Base-by-base conservation (phyloP, 2,329 filamentous ascomycete genomes). In the Cercospora zeae-maydis region DNA sequence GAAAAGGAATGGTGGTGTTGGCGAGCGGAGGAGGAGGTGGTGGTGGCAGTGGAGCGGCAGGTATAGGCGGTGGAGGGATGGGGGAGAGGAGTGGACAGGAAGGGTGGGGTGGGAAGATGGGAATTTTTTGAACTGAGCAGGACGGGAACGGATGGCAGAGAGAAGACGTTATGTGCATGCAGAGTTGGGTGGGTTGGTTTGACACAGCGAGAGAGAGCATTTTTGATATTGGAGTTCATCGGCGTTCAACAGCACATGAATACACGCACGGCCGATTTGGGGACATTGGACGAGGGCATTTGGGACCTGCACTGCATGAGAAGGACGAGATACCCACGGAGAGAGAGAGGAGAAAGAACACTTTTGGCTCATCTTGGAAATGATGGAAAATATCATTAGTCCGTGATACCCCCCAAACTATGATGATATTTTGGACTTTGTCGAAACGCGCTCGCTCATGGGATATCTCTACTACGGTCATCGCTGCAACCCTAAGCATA, bases 51-150 rank as follows among this genome's bases (percentile, higher is more conserved):
- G 54, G 53, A 13, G 16, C 10, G 16, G 30, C 31, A 8, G 39
- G 55, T 27, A 13, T 37, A 11, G 55, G 55, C 9, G 55, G 55
- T 13, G 55, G 55, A 14, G 55, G 55, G 24, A 11, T 33, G 31
- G 55, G 39, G 51, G 56, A 34, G 19, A 47, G 56, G 13, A 19
- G 56, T n/a, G 56, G 39, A 10, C 56, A 58, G 31, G 56, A 58
- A 7, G 56, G 56, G 9, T 58, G 56, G 56, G 56, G 56, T 34
- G 53, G 59, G 53, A 64, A 60, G 63, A 64, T 66, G 63, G 63
- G 63, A 24, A 62, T 67, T 2, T 67, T 66, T 55, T 67, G 62
- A 66, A 21, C 13, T 31, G 34, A 21, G 9, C 11, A 5, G 24
- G 24, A 27, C 24, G 24, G 24, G n/a, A 16, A n/a, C 4, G 24